Conservation (phyloP, 768 basidiomycete species). For the Strobilomyces confusus region DNA sequence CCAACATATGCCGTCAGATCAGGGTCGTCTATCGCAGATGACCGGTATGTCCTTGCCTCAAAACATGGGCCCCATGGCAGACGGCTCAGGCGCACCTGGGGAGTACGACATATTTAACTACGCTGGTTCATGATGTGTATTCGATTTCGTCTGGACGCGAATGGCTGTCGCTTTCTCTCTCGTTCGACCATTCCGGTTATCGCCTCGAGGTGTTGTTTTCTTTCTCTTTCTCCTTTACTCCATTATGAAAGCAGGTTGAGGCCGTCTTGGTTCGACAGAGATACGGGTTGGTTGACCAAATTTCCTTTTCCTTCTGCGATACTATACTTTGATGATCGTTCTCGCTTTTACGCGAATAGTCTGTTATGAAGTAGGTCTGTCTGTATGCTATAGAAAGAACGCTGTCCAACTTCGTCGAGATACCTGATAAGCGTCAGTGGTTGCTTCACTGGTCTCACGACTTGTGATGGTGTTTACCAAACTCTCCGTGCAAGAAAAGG, state of each 20-base stretch:
- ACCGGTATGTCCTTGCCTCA: slow-evolving; percentile 48
- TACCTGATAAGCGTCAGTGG: neutral
- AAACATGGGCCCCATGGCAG: slow-evolving; percentile 40
- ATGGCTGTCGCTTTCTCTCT: slow-evolving; percentile 17
- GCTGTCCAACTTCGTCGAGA: slow-evolving; percentile 11
- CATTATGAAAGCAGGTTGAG: slow-evolving; percentile 7
- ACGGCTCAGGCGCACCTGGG: slow-evolving; percentile 36
- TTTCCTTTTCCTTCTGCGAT: slow-evolving; percentile 5
- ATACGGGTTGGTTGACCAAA: slow-evolving; percentile 1
- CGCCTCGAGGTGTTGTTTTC: slow-evolving; percentile 24
- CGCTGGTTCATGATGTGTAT: slow-evolving; percentile 37
- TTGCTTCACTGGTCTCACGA: neutral
- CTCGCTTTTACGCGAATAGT: slow-evolving; percentile 19
- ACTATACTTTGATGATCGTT: slow-evolving; percentile 22
- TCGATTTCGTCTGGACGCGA: slow-evolving; percentile 15
- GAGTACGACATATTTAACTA: slow-evolving; percentile 63
- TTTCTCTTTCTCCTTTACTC: slow-evolving; percentile 9
- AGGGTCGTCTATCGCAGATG: slow-evolving; percentile 43
- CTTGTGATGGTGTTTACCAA: slow-evolving; percentile 65
- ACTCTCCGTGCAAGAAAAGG: slow-evolving; percentile 63
- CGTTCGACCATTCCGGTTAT: slow-evolving; percentile 20
- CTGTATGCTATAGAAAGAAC: slow-evolving; percentile 31
- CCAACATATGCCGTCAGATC: slow-evolving; percentile 26
- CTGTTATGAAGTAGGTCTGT: slow-evolving; percentile 27
- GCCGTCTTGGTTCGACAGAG: slow-evolving; percentile 2